Evolutionary conservation across 2,329 filamentous ascomycete genomes (phyloP), one percentile per base, ranked within the genome.

Genomic region (Xylaria polymorpha): DNA sequence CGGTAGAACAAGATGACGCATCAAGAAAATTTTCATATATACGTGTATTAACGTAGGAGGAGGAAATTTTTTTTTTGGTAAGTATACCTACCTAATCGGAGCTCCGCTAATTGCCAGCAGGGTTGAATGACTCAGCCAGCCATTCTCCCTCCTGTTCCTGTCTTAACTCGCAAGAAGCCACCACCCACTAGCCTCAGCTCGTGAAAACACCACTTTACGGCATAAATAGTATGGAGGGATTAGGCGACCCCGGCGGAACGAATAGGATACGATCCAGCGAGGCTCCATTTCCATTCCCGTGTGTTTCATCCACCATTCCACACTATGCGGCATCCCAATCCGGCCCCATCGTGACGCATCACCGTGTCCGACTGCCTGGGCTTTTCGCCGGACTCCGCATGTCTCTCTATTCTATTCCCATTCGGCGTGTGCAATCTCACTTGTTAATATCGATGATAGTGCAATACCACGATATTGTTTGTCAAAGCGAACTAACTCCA

Each of bases 71-170:
- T 58, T 43, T 29, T 48, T 37, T 29, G 25, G 35, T 37, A 37
- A 37, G 35, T 37, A 37, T 12, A 37, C 35, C 10, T 12, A 37
- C 35, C 10, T 59, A 51, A 55, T 70, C 58, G 62, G 69, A 72
- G 63, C 68, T 72, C 71, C 71, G 43, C 60, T 50, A 53, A 58
- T 66, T 72, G 72, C 75, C 74, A 74, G 70, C 56, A 37, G 39
- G 48, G 20, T 64, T 56, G 37, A 63, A 71, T 76, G 72, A 75
- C 68, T 77, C 74, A 76, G 71, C 69, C 66, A 64, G 41, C 58
- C 58, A 64, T 39, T 53, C 48, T 57, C 22, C 43, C 20, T 39
- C 15, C 10, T 15, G 22, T 10, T 46, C 56, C 25, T 39, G 25
- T 56, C 29, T 56, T 50, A 41, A 35, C 15, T 41, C 51, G 29